Base-by-base conservation (phyloP, 148 eudicot genomes). In the Polygonum maritimum region DNA sequence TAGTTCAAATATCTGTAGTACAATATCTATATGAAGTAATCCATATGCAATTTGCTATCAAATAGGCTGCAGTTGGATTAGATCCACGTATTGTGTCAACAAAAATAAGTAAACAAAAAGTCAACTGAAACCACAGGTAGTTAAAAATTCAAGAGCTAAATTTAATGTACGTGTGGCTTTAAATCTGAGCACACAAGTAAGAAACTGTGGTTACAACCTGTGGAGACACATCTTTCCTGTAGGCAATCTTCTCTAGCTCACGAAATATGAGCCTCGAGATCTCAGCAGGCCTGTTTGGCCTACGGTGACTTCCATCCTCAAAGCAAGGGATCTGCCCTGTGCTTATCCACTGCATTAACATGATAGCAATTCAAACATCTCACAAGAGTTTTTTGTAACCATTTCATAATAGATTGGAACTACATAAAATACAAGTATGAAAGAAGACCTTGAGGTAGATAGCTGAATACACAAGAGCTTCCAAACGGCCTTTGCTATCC, bases 251-350 rank as follows among this genome's bases (percentile, higher is more conserved):
- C 84, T 95, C 99, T 58, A 95, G 74, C 81, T 92, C 96, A 70
- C 97, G 90, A 67, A 92, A 95, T 83, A 95, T 90, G 74, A 84
- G 83, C 91, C 92, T 89, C 18, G 98, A 90, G 82, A 95, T 95
- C 89, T 95, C 97, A 22, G 97, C 99, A 86, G 89, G 99, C 84
- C 89, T 89, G 75, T 88, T 95, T 63, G 98, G 99, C 39, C 99
- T 79, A 81, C 89, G 94, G 83, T 95, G 99, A 73, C 97, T 96
- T 77, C 98, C 98, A 83, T 81, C 97, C 83, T 95, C 99, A 75
- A 89, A 90, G 88, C 99, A 95, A 52, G 94, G 87, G 77, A 95
- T 89, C 85, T 95, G 97, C 45, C 97, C 99, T 47, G 89, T 95
- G 86, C 92, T 95, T 84, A 95, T 92, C 99, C 99, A 92, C 99